Evolutionary conservation across 768 basidiomycete species (phyloP).

Genomic region (Termitomyces eurrhizus): DNA sequence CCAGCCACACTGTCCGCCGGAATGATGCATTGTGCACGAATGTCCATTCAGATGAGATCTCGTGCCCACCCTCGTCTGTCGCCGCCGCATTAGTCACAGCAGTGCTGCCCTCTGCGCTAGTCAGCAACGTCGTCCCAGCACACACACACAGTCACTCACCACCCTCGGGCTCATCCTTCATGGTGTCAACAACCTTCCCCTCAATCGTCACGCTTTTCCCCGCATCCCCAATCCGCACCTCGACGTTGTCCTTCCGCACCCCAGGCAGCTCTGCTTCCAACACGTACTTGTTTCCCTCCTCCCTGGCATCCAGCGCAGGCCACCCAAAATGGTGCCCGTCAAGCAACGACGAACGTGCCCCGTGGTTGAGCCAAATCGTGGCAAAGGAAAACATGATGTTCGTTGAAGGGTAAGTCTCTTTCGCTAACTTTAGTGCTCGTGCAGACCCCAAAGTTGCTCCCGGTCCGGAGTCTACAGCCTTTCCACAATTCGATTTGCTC

Average conservation of each 20-base stretch:
- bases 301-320: conserved; percentile 66
- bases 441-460: background rate
- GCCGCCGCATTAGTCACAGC: conserved; percentile 14
- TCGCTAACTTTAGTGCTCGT: conserved; percentile 11
- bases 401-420: conserved; percentile 9
- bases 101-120: background rate
- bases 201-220: conserved; percentile 72
- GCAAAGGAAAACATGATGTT: conserved; percentile 13
- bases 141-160: background rate
- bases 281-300: conserved; percentile 60
- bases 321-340: conserved; percentile 42
- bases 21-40: conserved; percentile 54
- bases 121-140: too few species aligned
- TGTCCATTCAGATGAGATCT: conserved; percentile 57
- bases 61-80: conserved; percentile 30
- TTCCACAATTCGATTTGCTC: background rate
- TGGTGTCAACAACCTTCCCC: conserved; percentile 45
- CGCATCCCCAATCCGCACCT: conserved; percentile 65
- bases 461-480: background rate
- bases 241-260: conserved; percentile 71
- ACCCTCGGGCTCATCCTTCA: conserved; percentile 10
- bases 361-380: conserved; percentile 10
- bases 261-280: conserved; percentile 79
- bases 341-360: conserved; percentile 28
- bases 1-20: conserved; percentile 69